Evolutionary conservation across 176 grass and related monocot genomes (phyloP).

Genomic region (Avena atlantica): DNA sequence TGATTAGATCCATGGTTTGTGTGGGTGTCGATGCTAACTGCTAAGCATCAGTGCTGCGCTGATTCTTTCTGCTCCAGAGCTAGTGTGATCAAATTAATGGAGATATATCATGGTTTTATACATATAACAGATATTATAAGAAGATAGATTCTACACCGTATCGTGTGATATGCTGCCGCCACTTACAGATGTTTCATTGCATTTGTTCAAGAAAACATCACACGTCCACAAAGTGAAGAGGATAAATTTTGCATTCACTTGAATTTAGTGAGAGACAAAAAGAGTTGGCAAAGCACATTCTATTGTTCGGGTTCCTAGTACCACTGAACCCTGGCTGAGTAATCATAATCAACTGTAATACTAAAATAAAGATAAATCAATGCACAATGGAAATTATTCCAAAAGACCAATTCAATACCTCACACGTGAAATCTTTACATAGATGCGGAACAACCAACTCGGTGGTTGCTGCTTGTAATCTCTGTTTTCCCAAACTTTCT

Average conservation of each 20-base stretch:
- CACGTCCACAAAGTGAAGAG: neutral
- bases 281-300: neutral
- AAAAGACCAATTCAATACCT: neutral
- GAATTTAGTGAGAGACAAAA: neutral
- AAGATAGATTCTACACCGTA: neutral
- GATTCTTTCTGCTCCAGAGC: neutral
- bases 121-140: neutral
- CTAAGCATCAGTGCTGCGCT: neutral
- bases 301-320: neutral
- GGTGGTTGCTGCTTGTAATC: neutral
- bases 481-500: constrained; percentile 8
- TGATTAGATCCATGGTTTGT: neutral
- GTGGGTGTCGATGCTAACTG: neutral
- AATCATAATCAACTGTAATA: neutral
- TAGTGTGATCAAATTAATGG: neutral
- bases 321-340: neutral
- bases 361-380: neutral
- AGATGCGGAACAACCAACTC: neutral
- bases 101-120: neutral
- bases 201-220: neutral
- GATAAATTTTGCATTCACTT: neutral
- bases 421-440: neutral
- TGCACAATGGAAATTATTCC: neutral
- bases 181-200: neutral
- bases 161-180: neutral